Base-by-base conservation (phyloP, 192 early-diverging fungal genomes). In the Thoreauomyces humboldtii region DNA sequence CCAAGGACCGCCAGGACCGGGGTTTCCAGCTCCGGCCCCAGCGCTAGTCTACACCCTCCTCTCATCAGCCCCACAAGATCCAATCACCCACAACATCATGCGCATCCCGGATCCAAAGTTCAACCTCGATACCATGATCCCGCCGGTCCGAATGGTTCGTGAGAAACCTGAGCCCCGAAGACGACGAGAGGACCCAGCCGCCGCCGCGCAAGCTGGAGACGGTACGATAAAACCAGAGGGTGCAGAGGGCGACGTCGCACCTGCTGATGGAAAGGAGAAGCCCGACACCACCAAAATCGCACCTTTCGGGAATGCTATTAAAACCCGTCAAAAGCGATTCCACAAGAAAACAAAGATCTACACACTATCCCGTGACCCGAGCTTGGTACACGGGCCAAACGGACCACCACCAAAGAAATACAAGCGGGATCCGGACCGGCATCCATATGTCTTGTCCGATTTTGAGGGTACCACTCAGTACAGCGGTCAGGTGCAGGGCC, bases 301-400 rank as follows among this genome's bases (percentile, higher is more conserved):
- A 17, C 63, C 63, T 22, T 65, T 37, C 14, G 67, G 61, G 7
- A 65, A 63, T 37, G 72, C 61, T n/a, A 54, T 63, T 38, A 64
- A 60, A 21, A 67, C 60, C 14, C 63, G 48, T 37, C 48, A 51
- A 59, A 67, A 70, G n/a, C 51, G 66, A 34, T 81, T 81, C 66
- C 73, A 78, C 54, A 81, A 81, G 55, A 81, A 78, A 65, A 73
- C 72, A n/a, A 70, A 72, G 35, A 70, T 56, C 24, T 70, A 65
- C 64, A 74, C 72, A 37, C 65, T 74, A 24, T 65, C 65, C 1
- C 36, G 68, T 12, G 65, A 72, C 11, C 41, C 58, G 14, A 57
- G 69, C 32, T 61, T 33, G 14, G 73, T 54, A 9, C 71, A 38
- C 12, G 52, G 63, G 15, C 54, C 42, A 4, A 62, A 60, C 22